Base-by-base conservation (phyloP, 768 basidiomycete species). In the Agrocybe praecox region DNA sequence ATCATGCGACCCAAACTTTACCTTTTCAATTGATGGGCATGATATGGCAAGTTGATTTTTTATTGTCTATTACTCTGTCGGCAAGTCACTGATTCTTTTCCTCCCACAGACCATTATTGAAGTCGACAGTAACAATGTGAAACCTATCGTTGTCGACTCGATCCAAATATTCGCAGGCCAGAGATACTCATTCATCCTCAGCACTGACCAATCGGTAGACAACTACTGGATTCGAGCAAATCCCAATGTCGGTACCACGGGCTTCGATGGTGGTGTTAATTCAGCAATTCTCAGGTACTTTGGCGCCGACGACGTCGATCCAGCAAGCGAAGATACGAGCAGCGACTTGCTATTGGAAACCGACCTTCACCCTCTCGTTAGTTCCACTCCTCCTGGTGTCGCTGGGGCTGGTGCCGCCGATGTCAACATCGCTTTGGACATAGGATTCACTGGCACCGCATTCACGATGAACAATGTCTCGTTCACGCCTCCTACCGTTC, bases 221-320 rank as follows among this genome's bases (percentile, higher is more conserved):
- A 87, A 84, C 62, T 87, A 86, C 64, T 87, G 77, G 76, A 67
- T 78, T 32, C 74, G 75, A 44, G 67, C 76, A n/a, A 53, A 69
- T 47, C 68, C 68, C 49, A 62, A 66, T 58, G 51, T 57, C 32
- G 58, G 69, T 2, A 55, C 49, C 3, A 32, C n/a, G 6, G 60
- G 58, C 48, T 66, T 67, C 40, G 44, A 26, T 5, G 60, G 57
- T 11, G 60, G 60, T 1, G 69, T 76, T 54, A 83, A 80, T 63
- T 72, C 72, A 42, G 84, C 81, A 2, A 82, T 86, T 55, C 64
- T 86, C 3, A 50, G 80, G 47, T 86, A 86, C 56, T 61, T 21
- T 0, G 80, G 79, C 21, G 81, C 79, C 1, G 58, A 71, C 1
- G 45, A 33, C 10, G 57, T 49, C 8, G 56, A 46, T 32, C 84